phyloP scores from a whole-genome alignment of 805 yeast genomes.

The Ogataea zsoltii region DNA sequence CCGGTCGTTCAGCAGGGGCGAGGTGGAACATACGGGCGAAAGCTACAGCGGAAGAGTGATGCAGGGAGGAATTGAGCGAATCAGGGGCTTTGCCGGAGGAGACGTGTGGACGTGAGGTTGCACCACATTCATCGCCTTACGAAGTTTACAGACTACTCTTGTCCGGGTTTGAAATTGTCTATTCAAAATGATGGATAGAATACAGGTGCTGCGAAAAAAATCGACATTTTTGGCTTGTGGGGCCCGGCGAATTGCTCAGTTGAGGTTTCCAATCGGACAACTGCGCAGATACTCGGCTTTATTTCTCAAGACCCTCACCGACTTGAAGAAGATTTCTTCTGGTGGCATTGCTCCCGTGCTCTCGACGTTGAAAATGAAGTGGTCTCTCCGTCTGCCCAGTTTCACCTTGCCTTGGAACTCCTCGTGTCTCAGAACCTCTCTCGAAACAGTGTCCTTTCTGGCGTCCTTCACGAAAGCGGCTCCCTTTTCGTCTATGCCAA shows the following conservation, averaged over 20 bases:
- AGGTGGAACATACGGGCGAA: background rate
- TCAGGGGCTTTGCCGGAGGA: constrained; percentile 16
- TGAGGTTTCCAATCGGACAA: constrained; percentile 64
- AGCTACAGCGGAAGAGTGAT: constrained; percentile 2
- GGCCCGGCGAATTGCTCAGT: constrained; percentile 9
- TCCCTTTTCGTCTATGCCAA: constrained; percentile 65
- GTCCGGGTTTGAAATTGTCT: background rate
- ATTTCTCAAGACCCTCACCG: constrained; percentile 79
- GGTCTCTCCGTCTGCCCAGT: constrained; percentile 88
- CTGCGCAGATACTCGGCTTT: constrained; percentile 79
- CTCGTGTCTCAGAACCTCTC: constrained; percentile 93
- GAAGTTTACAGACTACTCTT: no score
- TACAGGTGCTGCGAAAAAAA: no score
- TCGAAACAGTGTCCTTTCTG: constrained; percentile 92
- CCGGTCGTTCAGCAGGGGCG: constrained; percentile 16
- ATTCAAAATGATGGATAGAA: background rate
- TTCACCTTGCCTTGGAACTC: constrained; percentile 89
- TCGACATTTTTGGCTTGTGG: no score
- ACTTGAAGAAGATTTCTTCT: constrained; percentile 91
- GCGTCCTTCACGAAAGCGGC: constrained; percentile 85
- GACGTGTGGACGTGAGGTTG: background rate
- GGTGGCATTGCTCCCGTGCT: constrained; percentile 97
- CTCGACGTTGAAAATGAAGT: constrained; percentile 92
- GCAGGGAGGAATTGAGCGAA: constrained; percentile 15
- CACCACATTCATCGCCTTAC: background rate